Base-by-base conservation (phyloP, 441 rosid species). In the Croton laevigatus region DNA sequence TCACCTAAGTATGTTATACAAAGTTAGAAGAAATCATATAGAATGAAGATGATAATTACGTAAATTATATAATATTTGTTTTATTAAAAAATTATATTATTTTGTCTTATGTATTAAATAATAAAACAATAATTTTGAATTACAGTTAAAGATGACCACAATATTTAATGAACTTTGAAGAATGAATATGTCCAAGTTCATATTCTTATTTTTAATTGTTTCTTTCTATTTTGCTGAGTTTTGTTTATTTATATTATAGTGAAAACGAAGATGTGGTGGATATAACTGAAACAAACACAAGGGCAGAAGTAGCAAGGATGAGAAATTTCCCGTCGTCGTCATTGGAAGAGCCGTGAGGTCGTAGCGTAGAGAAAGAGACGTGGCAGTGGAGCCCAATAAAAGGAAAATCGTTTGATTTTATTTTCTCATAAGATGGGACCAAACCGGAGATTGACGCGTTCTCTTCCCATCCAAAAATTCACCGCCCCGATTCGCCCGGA, bases 401-500 rank as follows among this genome's bases (percentile, higher is more conserved):
- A 62, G 65, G 27, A 62, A 62, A 62, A 17, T 57, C 5, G 37
- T 57, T 57, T 27, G 37, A 27, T 57, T 57, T 27, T 6, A n/a
- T 27, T 22, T 32, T 36, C 27, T 71, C 53, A 17, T 59, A 53
- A 23, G 0, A 38, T 3, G 65, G 62, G 68, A 67, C 17, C 16
- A 13, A 44, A 34, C 20, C 23, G 62, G 70, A 70, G 71, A 73
- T 75, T 66, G 84, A 80, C 84, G 84, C 80, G 81, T 76, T 75
- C 80, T 2, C 32, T 27, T 27, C 32, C 32, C 68, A 13, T 75
- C 79, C 66, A 16, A 36, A 55, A 66, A 38, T 66, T 63, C 77
- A 76, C 66, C 73, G 73, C 71, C 75, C 82, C 76, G 62, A 48
- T 71, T 71, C 77, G 81, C 70, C 80, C 80, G 85, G 80, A 76